These are phyloP conservation scores for Mangifera indica DNA, from an alignment of 345 rosid species.

Conservation along the genomic window DNA sequence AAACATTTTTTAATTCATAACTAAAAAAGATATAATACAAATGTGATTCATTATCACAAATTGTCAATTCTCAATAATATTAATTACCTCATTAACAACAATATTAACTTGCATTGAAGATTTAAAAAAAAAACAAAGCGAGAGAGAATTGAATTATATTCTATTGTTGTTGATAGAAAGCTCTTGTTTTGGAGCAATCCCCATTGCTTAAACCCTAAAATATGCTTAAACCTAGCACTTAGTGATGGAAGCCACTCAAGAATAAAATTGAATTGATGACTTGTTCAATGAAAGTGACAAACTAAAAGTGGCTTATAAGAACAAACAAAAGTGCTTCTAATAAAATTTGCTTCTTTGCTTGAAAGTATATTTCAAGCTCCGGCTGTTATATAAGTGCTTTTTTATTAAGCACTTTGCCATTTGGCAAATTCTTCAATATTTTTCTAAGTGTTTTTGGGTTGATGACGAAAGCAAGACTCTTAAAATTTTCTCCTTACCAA, in stretches of 20 bases:
- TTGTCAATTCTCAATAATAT: too few relatives aligned
- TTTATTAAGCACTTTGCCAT: constrained; percentile 18
- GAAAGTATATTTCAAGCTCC: constrained; percentile 35
- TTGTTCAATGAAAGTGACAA: constrained; percentile 35
- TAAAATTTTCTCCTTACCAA: constrained; percentile 1
- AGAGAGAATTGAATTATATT: too few relatives aligned
- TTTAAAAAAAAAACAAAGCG: too few relatives aligned
- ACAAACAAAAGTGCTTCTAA: constrained; percentile 12
- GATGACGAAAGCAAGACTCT: constrained; percentile 34
- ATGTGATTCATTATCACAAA: too few relatives aligned
- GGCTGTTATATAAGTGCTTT: constrained; percentile 1
- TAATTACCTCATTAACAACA: too few relatives aligned
- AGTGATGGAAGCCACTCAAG: constrained; percentile 64
- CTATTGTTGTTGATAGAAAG: constrained; percentile 24
- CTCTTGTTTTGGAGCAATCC: constrained; percentile 31
- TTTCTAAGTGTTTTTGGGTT: constrained; percentile 14
- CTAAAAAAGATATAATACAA: too few relatives aligned
- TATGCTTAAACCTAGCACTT: constrained; percentile 44
- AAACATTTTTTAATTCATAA: too few relatives aligned
- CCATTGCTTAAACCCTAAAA: constrained; percentile 79
- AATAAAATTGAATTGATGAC: constrained; percentile 36
- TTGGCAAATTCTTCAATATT: constrained; percentile 17
- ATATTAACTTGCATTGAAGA: too few relatives aligned
- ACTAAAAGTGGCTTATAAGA: constrained; percentile 44
- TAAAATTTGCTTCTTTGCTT: constrained; percentile 43